Evolutionary conservation across 2,329 filamentous ascomycete genomes (phyloP).

Genomic region (Coniosporium uncinatum): DNA sequence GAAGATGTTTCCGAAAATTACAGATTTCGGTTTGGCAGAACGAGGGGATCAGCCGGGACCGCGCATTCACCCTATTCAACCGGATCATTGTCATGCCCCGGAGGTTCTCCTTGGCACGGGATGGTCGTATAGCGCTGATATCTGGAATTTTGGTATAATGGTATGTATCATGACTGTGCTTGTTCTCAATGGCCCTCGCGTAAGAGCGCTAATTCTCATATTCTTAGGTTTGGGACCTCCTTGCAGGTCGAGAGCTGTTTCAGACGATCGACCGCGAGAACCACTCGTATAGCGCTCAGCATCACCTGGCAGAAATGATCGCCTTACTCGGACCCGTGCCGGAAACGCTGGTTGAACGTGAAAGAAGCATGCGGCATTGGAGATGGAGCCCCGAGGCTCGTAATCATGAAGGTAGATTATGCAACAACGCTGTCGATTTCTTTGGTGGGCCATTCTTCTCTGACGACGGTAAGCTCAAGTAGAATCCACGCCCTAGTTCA

Average conservation of each 20-base stretch:
- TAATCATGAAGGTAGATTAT: background rate
- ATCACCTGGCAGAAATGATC: constrained; percentile 1
- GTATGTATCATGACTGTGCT: constrained; percentile 10
- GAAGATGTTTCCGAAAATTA: constrained; percentile 17
- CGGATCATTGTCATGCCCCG: constrained; percentile 14
- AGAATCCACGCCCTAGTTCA: too few relatives aligned
- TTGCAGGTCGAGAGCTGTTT: constrained; percentile 14
- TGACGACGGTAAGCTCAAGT: background rate
- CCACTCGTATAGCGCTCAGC: background rate
- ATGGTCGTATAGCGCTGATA: constrained; percentile 17
- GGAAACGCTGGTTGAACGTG: background rate
- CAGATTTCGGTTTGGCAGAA: constrained; percentile 14
- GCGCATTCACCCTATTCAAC: constrained; percentile 12
- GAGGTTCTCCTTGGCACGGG: constrained; percentile 16
- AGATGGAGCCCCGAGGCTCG: background rate
- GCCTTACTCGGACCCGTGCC: constrained; percentile 1
- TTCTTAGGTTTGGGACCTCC: constrained; percentile 15
- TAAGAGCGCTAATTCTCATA: background rate
- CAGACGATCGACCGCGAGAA: constrained; percentile 7
- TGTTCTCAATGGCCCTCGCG: too few relatives aligned
- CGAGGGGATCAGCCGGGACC: background rate
- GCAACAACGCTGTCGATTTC: background rate
- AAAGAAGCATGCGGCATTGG: background rate
- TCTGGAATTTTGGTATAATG: constrained; percentile 17
- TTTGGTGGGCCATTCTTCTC: background rate